A percentile compares a stretch with the other conserved stretches of the same genome.
Evolutionary conservation across 495 filamentous ascomycete species (phyloP).

Genomic region (Alectoria sarmentosa): DNA sequence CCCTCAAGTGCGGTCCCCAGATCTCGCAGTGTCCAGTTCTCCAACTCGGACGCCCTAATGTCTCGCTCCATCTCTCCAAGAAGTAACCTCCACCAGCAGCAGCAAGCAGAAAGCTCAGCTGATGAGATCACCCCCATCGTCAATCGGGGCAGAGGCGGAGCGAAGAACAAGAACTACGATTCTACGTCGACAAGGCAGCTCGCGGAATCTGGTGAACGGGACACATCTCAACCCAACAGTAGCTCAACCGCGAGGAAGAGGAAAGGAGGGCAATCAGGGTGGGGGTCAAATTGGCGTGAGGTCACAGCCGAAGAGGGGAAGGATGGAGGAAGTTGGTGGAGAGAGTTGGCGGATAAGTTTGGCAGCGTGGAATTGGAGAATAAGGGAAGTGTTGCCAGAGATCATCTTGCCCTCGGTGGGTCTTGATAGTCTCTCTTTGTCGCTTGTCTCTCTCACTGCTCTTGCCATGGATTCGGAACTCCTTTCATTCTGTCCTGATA

Average conservation of each 20-base stretch:
- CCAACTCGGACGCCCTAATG: slow-evolving; percentile 9
- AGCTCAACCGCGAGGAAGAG: slow-evolving; percentile 14
- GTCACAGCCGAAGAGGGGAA: slow-evolving; percentile 4
- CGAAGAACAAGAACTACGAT: slow-evolving; percentile 18
- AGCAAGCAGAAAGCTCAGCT: slow-evolving; percentile 21
- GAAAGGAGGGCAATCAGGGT: background rate
- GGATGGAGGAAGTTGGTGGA: slow-evolving; percentile 40
- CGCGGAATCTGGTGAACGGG: background rate
- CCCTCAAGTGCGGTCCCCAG: slow-evolving; percentile 1
- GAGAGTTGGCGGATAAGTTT: slow-evolving; percentile 54
- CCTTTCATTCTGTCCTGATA: background rate
- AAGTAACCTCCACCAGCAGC: slow-evolving; percentile 8
- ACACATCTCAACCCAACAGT: slow-evolving; percentile 3
- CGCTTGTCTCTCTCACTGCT: background rate
- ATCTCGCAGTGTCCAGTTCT: slow-evolving; percentile 17
- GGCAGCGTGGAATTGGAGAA: slow-evolving; percentile 89
- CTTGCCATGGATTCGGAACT: background rate
- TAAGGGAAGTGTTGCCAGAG: slow-evolving; percentile 89
- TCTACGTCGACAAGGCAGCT: slow-evolving; percentile 5
- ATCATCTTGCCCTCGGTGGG: slow-evolving; percentile 89
- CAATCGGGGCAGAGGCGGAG: slow-evolving; percentile 19
- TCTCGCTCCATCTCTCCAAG: slow-evolving; percentile 15
- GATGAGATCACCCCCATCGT: slow-evolving; percentile 32
- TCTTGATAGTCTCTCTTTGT: slow-evolving; percentile 9
- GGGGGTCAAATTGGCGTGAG: background rate